Evolutionary conservation across 225 moss, liverwort and hornwort genomes (phyloP).

Genomic region (Lunularia cruciata): DNA sequence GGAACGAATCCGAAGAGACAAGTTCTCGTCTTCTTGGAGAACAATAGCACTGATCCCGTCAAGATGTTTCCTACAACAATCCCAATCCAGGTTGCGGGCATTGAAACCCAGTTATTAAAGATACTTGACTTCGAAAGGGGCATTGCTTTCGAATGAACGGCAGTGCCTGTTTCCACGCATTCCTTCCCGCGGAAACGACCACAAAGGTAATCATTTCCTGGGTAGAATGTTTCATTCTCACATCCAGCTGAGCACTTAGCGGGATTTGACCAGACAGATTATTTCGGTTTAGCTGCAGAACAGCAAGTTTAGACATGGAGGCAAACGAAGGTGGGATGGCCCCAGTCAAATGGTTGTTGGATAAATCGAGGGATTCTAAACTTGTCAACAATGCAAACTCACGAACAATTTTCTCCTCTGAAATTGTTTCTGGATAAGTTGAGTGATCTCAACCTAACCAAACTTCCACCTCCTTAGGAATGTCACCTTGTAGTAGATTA

Average conservation of each 20-base stretch:
- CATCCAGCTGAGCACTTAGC: not conserved
- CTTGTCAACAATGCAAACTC: not conserved
- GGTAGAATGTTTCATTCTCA: not conserved
- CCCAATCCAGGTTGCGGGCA: not conserved
- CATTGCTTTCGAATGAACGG: not conserved
- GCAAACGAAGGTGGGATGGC: not conserved
- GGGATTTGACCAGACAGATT: constrained; percentile 24
- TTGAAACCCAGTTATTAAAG: not conserved
- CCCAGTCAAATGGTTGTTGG: constrained; percentile 11
- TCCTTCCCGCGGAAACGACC: not conserved
- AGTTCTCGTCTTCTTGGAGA: not conserved
- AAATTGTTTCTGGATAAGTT: constrained; percentile 11
- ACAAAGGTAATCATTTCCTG: not conserved
- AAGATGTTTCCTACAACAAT: not conserved
- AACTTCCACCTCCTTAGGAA: constrained; percentile 1
- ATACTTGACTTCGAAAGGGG: not conserved
- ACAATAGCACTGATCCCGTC: not conserved
- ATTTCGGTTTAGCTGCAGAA: not conserved
- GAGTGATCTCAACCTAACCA: constrained; percentile 3
- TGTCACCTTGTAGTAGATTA: constrained; percentile 8
- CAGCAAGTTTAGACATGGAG: not conserved
- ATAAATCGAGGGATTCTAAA: constrained; percentile 9
- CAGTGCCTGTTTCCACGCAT: not conserved
- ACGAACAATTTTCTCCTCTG: not conserved
- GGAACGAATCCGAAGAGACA: not conserved